phyloP scores from a whole-genome alignment of 768 basidiomycete genomes.

The Hemileccinum impolitum region DNA sequence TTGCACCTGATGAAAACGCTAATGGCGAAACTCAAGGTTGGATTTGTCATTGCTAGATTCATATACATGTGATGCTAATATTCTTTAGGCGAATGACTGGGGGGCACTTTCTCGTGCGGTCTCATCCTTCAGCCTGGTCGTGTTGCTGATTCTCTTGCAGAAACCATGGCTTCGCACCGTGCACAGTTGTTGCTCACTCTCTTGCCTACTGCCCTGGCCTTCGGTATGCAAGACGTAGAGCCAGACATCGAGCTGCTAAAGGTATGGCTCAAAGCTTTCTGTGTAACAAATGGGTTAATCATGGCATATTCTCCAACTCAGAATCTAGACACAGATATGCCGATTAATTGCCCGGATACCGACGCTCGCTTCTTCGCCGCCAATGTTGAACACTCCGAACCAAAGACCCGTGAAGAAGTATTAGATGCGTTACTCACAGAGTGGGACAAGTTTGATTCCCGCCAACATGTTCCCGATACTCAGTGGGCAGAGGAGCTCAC shows the following conservation, averaged over 20 bases:
- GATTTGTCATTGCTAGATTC: neutral
- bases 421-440: constrained; percentile 16
- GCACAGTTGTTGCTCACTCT: constrained; percentile 38
- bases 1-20: constrained; percentile 54
- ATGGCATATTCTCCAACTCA: constrained; percentile 15
- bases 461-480: constrained; percentile 36
- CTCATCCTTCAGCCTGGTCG: neutral
- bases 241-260: constrained; percentile 47
- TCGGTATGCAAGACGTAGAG: constrained; percentile 45
- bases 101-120: constrained; percentile 54
- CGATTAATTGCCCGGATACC: constrained; percentile 38
- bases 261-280: constrained; percentile 27
- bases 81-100: constrained; percentile 56
- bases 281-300: neutral
- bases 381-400: constrained; percentile 11
- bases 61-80: neutral
- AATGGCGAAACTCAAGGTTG: constrained; percentile 64
- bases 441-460: constrained; percentile 32
- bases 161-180: constrained; percentile 46
- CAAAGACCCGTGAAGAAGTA: constrained; percentile 8
- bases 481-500: constrained; percentile 42
- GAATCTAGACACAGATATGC: constrained; percentile 53
- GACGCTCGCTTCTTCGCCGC: constrained; percentile 35
- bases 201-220: constrained; percentile 46
- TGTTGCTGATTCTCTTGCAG: constrained; percentile 20